Evolutionary conservation across 352 stramenopile genomes (phyloP), one percentile per base, ranked within the genome.

Genomic region (Pythium rhizo-oryzae): DNA sequence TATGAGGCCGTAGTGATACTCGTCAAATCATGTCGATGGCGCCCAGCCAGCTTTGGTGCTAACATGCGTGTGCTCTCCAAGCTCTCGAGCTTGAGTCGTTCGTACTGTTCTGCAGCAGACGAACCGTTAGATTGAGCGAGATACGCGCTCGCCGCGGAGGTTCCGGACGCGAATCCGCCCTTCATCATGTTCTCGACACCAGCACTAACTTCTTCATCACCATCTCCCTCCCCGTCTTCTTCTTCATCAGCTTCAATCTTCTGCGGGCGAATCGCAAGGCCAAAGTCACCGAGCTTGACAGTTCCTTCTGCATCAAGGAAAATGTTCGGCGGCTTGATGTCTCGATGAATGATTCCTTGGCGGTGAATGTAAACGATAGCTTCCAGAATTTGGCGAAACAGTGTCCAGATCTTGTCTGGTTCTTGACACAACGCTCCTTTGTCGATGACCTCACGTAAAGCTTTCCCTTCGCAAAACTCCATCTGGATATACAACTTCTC

Each of bases 331-430:
- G 94, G 94, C 63, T 96, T 96, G 59, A 96, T 94, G 64, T 98
- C 93, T 24, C 92, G 87, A 79, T 98, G 93, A 71, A 99, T 98
- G 62, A 98, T 94, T 13, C 89, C 89, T 63, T 97, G 86, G 4
- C 84, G 79, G 72, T 99, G 96, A 49, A 99, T 98, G 69, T 99
- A 99, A 39, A 85, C 83, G 25, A 99, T 87, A 18, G 94, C 96
- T 73, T 99, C 96, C 16, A 99, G 74, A 37, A 98, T 98, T 72
- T 99, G 96, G 8, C 94, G 91, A 44, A 98, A 92, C 49, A 98
- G 85, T 37, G 90, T 97, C 95, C 94, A 99, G 33, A 98, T 94
- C 64, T 96, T 94, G 63, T 96, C 86, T 2, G 82, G 77, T n/a
- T 94, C 78, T 74, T 90, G 81, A 61, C 77, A 93, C 28, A 98